Evolutionary conservation across 2,329 filamentous ascomycete genomes (phyloP).

Genomic region (Rhytidhysteron rufulum): DNA sequence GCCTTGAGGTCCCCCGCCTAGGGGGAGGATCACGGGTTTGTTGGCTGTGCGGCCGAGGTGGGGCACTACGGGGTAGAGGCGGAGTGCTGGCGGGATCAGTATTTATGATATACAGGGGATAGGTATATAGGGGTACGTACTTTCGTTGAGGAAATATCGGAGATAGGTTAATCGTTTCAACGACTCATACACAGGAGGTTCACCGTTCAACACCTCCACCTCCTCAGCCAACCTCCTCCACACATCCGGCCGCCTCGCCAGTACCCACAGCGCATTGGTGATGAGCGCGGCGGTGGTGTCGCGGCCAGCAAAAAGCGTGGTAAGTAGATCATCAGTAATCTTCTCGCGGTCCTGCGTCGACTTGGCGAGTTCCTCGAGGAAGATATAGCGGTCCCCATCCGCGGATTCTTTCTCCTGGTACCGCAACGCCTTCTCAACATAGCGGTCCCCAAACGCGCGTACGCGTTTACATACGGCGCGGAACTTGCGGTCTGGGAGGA

Average conservation of each 20-base stretch:
- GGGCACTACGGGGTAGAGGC: conserved; percentile 49
- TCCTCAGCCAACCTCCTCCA: conserved; percentile 27
- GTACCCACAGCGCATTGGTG: conserved; percentile 19
- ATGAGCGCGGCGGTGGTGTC: conserved; percentile 30
- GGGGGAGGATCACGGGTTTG: conserved; percentile 44
- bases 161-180: conserved; percentile 53
- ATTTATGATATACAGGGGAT: background rate
- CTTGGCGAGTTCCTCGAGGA: background rate
- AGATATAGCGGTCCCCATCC: background rate
- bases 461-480: background rate
- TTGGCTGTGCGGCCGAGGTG: conserved; percentile 44
- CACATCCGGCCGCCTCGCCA: conserved; percentile 27
- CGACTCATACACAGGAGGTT: conserved; percentile 48
- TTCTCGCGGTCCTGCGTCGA: background rate
- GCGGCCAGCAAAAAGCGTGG: conserved; percentile 30
- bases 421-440: too few species aligned
- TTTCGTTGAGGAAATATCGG: conserved; percentile 52
- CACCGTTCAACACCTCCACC: conserved; percentile 8
- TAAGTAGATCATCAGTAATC: conserved; percentile 18
- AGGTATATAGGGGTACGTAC: conserved; percentile 23
- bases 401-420: too few species aligned
- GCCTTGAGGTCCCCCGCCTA: conserved; percentile 44
- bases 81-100: conserved; percentile 10
- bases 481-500: background rate
- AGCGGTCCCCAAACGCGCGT: too few species aligned